Conservation (phyloP, 768 basidiomycete species). For the Russula dissimulans region DNA sequence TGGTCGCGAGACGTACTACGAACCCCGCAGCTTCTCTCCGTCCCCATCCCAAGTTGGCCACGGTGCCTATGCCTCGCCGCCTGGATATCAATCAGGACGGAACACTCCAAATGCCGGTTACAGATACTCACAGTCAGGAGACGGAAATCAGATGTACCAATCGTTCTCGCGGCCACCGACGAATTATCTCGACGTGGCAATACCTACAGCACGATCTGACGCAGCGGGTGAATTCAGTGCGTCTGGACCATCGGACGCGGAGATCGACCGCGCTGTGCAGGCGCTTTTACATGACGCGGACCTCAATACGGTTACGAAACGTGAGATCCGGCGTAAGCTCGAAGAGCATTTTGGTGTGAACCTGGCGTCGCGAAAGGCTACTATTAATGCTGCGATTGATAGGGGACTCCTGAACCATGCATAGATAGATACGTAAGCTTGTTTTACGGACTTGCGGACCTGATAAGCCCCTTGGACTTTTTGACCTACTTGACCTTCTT, state of each 20-base stretch:
- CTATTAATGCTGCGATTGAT: slow-evolving; percentile 75
- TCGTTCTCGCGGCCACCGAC: slow-evolving; percentile 62
- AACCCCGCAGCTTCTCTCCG: slow-evolving; percentile 45
- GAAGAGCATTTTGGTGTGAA: slow-evolving; percentile 79
- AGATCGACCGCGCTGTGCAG: slow-evolving; percentile 68
- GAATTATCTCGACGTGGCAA: slow-evolving; percentile 67
- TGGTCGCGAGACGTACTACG: slow-evolving; percentile 82
- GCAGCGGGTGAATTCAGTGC: slow-evolving; percentile 34
- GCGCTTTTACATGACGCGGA: slow-evolving; percentile 70
- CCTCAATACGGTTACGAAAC: slow-evolving; percentile 85
- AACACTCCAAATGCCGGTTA: slow-evolving; percentile 34
- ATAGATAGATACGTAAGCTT: not conserved
- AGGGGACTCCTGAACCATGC: slow-evolving; percentile 43
- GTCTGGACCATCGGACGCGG: slow-evolving; percentile 51
- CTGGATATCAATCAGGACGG: slow-evolving; percentile 69
- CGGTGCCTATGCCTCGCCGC: slow-evolving; percentile 40
- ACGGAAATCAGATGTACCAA: slow-evolving; percentile 39
- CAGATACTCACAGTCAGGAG: slow-evolving; percentile 15
- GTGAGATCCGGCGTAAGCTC: slow-evolving; percentile 74
- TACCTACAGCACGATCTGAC: slow-evolving; percentile 45
- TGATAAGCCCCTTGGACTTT: slow-evolving; percentile 8
- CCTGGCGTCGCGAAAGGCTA: slow-evolving; percentile 56
- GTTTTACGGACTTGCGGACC: slow-evolving; percentile 2
- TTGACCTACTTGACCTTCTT: not conserved
- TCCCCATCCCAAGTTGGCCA: slow-evolving; percentile 67